A percentile compares a stretch with the other conserved stretches of the same genome.
Evolutionary conservation across 2,329 filamentous ascomycete species (phyloP).

Genomic region (Westerdykella aurantiaca): DNA sequence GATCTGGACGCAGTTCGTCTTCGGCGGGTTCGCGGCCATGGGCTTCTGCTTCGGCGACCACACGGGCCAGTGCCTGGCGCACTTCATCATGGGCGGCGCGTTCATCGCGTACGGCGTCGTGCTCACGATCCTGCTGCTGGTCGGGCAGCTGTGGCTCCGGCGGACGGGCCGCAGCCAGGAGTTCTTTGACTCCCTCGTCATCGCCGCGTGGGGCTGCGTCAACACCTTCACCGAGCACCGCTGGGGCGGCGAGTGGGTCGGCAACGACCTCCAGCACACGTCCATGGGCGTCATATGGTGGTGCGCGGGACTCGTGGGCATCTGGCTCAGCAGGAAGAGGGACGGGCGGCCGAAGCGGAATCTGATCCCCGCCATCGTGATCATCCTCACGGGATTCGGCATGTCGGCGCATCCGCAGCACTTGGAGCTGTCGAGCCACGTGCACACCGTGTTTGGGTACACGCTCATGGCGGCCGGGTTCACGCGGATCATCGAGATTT

Average conservation of each 20-base stretch:
- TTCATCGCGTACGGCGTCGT: constrained; percentile 93
- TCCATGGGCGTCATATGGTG: constrained; percentile 99
- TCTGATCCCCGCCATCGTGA: constrained; percentile 84
- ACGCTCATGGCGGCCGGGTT: constrained; percentile 87
- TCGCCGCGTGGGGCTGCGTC: constrained; percentile 91
- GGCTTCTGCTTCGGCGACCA: constrained; percentile 94
- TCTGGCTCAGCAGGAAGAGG: constrained; percentile 84
- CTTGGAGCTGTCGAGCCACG: constrained; percentile 75
- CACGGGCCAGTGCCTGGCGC: constrained; percentile 83
- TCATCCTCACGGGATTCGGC: constrained; percentile 87
- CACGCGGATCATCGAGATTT: constrained; percentile 82
- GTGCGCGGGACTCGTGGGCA: constrained; percentile 81
- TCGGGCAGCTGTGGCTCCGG: constrained; percentile 81
- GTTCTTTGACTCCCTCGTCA: constrained; percentile 89
- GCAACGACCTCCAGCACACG: constrained; percentile 94
- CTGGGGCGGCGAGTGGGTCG: constrained; percentile 84
- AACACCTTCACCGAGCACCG: constrained; percentile 98
- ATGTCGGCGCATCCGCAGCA: constrained; percentile 91
- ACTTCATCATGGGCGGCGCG: constrained; percentile 98
- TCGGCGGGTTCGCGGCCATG: constrained; percentile 85
- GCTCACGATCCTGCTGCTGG: constrained; percentile 77
- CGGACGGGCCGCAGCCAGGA: constrained; percentile 84
- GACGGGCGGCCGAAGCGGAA: constrained; percentile 86
- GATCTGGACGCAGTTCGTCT: constrained; percentile 90
- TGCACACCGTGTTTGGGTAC: constrained; percentile 87